Base-by-base conservation (phyloP, 495 filamentous ascomycete species). In the Penicillium coprophilum region DNA sequence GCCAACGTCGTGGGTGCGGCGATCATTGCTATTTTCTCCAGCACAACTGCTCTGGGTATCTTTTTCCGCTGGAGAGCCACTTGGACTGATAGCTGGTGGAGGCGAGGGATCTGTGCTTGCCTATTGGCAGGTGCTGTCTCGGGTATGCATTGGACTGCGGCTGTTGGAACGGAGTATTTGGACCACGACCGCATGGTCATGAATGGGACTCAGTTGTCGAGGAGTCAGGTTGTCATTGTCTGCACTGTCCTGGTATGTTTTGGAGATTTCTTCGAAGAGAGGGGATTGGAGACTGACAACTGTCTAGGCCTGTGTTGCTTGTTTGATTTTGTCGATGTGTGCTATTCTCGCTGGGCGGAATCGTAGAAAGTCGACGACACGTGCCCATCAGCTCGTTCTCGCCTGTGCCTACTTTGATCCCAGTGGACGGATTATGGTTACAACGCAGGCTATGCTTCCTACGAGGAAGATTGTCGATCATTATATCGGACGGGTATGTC, bases 111-210 rank as follows among this genome's bases (percentile, higher is more conserved):
- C 3, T 89, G 84, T 60, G 89, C 87, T 7, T 65, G 80, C 23
- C 51, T 92, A 7, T 75, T 96, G 34, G 87, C 89, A 23, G 72
- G 78, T 13, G 88, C 87, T 34, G 90, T 93, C 3, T 90, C 84
- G 19, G 90, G 88, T 3, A 94, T 96, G 90, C 90, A 96, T 65
- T 96, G 90, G 89, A 85, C 85, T 17, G 91, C 89, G 13, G 79
- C 86, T 3, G 72, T 85, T 13, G 90, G 91, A 7, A 92, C 89
- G 1, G 49, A 64, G 4, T 94, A 92, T 64, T 72, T 65, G n/a
- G 58, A 66, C 80, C 63, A 72, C 65, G 58, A 67, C 61, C 24
- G 61, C 30, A 54, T 60, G 40, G 38, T 66, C 21, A 23, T 38
- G 67, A 51, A 73, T 55, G 57, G 57, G 23, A 48, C 67, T 12